A percentile compares a stretch with the other conserved stretches of the same genome.
Evolutionary conservation across 768 basidiomycete genomes (phyloP).

Genomic region (Tephrocybe sp.): DNA sequence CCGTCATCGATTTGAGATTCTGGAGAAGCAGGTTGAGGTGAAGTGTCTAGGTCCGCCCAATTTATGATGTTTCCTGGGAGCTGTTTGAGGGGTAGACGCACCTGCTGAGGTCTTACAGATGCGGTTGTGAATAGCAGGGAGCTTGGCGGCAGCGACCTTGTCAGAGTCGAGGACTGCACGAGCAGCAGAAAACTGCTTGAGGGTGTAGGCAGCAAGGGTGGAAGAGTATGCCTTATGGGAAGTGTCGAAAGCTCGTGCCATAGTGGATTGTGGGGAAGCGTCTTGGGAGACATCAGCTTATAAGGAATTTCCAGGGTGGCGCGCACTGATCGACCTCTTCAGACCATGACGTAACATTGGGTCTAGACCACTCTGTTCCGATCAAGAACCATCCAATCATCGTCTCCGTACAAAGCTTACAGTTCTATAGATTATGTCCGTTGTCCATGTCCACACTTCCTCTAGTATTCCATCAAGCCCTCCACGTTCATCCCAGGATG

Average conservation of each 20-base stretch:
- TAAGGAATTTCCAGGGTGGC: slow-evolving; percentile 12
- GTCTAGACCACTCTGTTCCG: background rate
- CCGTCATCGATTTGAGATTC: too few species aligned
- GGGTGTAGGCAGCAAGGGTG: slow-evolving; percentile 46
- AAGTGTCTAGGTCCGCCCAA: background rate
- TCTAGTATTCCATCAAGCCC: slow-evolving; percentile 65
- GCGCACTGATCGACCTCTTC: background rate
- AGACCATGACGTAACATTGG: slow-evolving; percentile 5
- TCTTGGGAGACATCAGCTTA: slow-evolving; percentile 4
- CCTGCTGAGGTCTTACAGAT: slow-evolving; percentile 1
- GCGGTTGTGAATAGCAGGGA: slow-evolving; percentile 31
- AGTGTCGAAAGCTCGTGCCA: slow-evolving; percentile 19
- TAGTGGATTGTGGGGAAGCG: slow-evolving; percentile 2
- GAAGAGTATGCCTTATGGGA: slow-evolving; percentile 41
- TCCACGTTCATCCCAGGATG: slow-evolving; percentile 60
- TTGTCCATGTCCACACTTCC: slow-evolving; percentile 58
- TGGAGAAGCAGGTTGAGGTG: background rate
- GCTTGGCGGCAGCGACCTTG: slow-evolving; percentile 33
- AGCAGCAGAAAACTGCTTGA: slow-evolving; percentile 42
- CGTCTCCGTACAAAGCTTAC: slow-evolving; percentile 37
- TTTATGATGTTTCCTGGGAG: background rate
- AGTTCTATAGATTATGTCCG: slow-evolving; percentile 32
- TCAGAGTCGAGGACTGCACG: slow-evolving; percentile 29
- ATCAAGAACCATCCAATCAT: slow-evolving; percentile 17
- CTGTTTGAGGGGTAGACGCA: background rate